These are phyloP conservation scores for Jamesozyma hellenica DNA, from an alignment of 805 yeast genomes.

Conservation along the genomic window DNA sequence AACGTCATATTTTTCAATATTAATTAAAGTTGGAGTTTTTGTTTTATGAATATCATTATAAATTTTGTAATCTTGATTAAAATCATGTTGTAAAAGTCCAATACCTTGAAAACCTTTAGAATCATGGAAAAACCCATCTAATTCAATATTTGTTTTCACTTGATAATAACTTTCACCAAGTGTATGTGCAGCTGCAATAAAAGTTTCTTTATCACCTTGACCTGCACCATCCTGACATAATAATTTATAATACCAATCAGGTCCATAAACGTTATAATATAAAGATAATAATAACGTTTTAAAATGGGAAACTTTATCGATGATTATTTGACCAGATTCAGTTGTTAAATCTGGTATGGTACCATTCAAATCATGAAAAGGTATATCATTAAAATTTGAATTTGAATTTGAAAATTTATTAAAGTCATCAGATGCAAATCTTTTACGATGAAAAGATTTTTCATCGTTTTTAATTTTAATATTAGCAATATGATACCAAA, in stretches of 20 bases:
- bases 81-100: conserved; percentile 70
- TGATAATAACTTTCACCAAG: conserved; percentile 41
- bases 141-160: conserved; percentile 25
- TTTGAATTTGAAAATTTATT: conserved; percentile 6
- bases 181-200: conserved; percentile 52
- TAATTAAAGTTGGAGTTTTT: neutral
- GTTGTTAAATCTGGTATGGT: conserved; percentile 59
- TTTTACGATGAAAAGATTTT: conserved; percentile 28
- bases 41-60: conserved; percentile 9
- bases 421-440: conserved; percentile 29
- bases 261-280: conserved; percentile 62
- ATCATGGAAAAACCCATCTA: conserved; percentile 32
- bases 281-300: conserved; percentile 48
- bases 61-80: conserved; percentile 42
- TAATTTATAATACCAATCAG: conserved; percentile 55
- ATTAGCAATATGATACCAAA: conserved; percentile 59
- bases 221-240: conserved; percentile 70
- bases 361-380: conserved; percentile 51
- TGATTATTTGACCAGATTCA: conserved; percentile 62
- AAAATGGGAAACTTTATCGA: conserved; percentile 50
- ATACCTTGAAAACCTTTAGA: conserved; percentile 43
- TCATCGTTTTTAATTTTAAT: conserved; percentile 32
- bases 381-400: conserved; percentile 25
- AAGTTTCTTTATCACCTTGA: conserved; percentile 73
- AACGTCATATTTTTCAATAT: neutral